These are phyloP conservation scores for Xylaria sp. DNA, from an alignment of 2,329 filamentous ascomycete species.

Conservation along the genomic window DNA sequence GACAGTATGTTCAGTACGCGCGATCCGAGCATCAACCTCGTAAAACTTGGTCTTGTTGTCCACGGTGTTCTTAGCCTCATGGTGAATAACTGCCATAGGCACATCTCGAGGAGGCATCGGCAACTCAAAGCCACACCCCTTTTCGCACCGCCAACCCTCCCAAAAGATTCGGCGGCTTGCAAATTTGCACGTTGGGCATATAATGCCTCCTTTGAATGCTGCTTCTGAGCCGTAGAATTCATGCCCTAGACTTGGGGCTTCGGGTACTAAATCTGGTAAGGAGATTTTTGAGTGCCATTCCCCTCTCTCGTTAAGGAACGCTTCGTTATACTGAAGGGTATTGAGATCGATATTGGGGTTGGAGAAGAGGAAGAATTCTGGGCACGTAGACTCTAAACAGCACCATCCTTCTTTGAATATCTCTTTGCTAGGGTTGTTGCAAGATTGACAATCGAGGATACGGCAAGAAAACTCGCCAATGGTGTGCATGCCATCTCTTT, in stretches of 20 bases:
- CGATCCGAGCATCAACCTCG: conserved; percentile 10
- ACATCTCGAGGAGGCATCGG: conserved; percentile 44
- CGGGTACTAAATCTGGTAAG: conserved; percentile 52
- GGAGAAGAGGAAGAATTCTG: conserved; percentile 59
- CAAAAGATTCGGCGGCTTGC: conserved; percentile 71
- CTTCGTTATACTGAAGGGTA: conserved; percentile 62
- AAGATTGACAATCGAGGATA: conserved; percentile 53
- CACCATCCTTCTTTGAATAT: conserved; percentile 51
- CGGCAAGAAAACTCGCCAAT: conserved; percentile 48
- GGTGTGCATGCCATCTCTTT: conserved; percentile 46
- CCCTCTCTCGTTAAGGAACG: conserved; percentile 67
- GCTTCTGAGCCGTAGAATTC: conserved; percentile 58
- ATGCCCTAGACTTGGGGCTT: not conserved
- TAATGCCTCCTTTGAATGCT: conserved; percentile 69
- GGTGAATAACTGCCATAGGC: conserved; percentile 38
- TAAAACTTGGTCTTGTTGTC: conserved; percentile 15
- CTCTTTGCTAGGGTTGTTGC: conserved; percentile 53
- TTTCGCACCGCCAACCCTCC: conserved; percentile 71
- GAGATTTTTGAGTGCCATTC: conserved; percentile 53
- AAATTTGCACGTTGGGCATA: conserved; percentile 71
- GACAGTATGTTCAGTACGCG: conserved; percentile 1
- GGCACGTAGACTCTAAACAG: conserved; percentile 56
- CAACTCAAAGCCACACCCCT: conserved; percentile 59
- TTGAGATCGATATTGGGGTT: conserved; percentile 40
- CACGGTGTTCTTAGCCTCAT: conserved; percentile 31